Conservation (phyloP, 345 rosid species). For the Clausena lansium region DNA sequence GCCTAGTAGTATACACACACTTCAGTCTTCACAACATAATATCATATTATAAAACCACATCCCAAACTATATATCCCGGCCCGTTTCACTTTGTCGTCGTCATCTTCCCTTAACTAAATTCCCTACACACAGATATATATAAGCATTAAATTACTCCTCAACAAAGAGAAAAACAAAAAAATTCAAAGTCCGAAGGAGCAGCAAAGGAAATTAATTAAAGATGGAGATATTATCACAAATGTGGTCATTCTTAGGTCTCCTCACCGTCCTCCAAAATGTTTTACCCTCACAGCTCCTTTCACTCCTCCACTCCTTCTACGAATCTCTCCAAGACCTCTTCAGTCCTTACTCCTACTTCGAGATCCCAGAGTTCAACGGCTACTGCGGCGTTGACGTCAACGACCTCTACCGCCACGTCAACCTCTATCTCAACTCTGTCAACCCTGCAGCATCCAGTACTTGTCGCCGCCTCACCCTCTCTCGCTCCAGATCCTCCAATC, state of each 20-base stretch:
- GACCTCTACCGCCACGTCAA: slow-evolving; percentile 51
- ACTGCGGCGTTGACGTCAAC: slow-evolving; percentile 49
- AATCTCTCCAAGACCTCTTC: slow-evolving; percentile 39
- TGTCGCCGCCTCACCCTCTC: slow-evolving; percentile 49
- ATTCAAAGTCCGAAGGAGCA: not conserved
- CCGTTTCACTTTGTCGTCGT: not conserved
- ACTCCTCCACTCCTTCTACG: slow-evolving; percentile 33
- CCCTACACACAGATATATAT: not conserved
- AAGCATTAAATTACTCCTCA: not conserved
- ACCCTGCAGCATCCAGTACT: slow-evolving; percentile 24
- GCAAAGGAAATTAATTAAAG: not conserved
- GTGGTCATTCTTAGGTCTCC: slow-evolving; percentile 52
- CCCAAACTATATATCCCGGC: too few relatives aligned
- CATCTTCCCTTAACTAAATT: not conserved
- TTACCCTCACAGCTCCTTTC: slow-evolving; percentile 48
- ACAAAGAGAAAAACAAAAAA: slow-evolving; percentile 13
- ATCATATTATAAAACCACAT: too few relatives aligned
- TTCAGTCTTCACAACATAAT: too few relatives aligned
- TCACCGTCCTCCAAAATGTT: slow-evolving; percentile 51
- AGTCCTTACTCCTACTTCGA: slow-evolving; percentile 43
- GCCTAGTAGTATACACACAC: too few relatives aligned
- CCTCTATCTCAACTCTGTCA: slow-evolving; percentile 42
- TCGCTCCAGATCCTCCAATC: slow-evolving; percentile 39
- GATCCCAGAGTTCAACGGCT: slow-evolving; percentile 52
- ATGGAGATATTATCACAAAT: slow-evolving; percentile 50